Evolutionary conservation across 805 yeast species (phyloP).

Genomic region (Candida saitoana): DNA sequence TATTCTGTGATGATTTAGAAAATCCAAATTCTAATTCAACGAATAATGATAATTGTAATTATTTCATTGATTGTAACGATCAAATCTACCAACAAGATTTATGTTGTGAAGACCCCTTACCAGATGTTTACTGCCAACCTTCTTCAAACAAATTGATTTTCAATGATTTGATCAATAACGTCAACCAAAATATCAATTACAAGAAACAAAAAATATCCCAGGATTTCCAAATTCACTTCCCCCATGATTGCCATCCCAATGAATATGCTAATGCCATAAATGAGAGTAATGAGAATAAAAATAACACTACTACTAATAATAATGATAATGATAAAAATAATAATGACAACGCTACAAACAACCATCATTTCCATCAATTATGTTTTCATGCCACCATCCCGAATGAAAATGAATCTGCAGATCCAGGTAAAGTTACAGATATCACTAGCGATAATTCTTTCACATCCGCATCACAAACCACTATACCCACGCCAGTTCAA

Average conservation of each 20-base stretch:
- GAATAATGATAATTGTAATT: constrained; percentile 31
- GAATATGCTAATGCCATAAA: neutral
- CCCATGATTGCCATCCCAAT: constrained; percentile 33
- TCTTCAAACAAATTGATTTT: constrained; percentile 30
- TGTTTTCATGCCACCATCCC: constrained; percentile 44
- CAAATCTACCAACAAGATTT: neutral
- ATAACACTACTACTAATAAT: neutral
- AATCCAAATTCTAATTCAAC: neutral
- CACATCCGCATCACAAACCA: neutral
- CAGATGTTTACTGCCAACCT: constrained; percentile 26
- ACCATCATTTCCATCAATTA: constrained; percentile 34
- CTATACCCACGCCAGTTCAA: neutral
- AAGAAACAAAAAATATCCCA: constrained; percentile 9
- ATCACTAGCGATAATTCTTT: neutral
- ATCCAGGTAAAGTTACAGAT: neutral
- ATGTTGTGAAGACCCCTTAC: neutral
- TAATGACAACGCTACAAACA: neutral
- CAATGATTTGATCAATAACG: constrained; percentile 35
- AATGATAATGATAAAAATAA: neutral
- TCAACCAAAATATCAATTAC: constrained; percentile 21
- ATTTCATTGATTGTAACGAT: constrained; percentile 33
- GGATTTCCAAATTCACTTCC: constrained; percentile 34
- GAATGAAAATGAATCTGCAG: constrained; percentile 9
- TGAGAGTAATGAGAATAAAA: neutral
- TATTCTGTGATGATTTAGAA: constrained; percentile 36